Evolutionary conservation across 257 asterid genomes (phyloP).

Genomic region (Oldenlandia corymbosa): DNA sequence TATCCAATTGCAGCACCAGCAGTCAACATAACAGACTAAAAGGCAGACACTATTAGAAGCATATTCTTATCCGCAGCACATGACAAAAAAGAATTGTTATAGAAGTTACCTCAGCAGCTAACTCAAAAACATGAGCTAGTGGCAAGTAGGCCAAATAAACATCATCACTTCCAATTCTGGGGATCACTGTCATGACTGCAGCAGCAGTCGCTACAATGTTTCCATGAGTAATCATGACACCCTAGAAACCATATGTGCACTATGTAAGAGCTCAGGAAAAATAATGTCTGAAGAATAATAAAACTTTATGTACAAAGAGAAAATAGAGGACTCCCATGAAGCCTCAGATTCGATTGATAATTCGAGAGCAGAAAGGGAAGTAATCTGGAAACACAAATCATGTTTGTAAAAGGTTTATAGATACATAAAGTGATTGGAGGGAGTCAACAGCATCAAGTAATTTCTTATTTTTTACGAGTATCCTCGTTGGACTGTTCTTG

Average conservation of each 20-base stretch:
- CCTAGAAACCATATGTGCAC: slow-evolving; percentile 41
- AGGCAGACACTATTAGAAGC: slow-evolving; percentile 28
- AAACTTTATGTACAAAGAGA: background rate
- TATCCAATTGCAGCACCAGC: slow-evolving; percentile 80
- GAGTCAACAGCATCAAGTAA: background rate
- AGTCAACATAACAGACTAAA: slow-evolving; percentile 73
- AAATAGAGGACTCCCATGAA: background rate
- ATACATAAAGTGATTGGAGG: background rate
- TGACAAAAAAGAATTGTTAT: slow-evolving; percentile 13
- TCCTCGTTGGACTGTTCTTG: background rate
- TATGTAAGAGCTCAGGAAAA: background rate
- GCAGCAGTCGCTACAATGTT: slow-evolving; percentile 88
- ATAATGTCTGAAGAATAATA: background rate
- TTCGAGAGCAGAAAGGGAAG: background rate
- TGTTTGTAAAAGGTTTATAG: background rate
- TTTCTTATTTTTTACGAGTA: background rate
- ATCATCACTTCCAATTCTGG: slow-evolving; percentile 59
- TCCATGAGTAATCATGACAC: slow-evolving; percentile 95
- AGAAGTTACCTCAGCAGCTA: slow-evolving; percentile 82
- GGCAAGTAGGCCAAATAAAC: slow-evolving; percentile 85
- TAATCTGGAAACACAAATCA: background rate
- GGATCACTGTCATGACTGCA: slow-evolving; percentile 84
- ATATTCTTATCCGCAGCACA: slow-evolving; percentile 11
- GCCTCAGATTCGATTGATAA: background rate
- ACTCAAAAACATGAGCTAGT: slow-evolving; percentile 86